Evolutionary conservation across 768 basidiomycete genomes (phyloP).

Genomic region (Suillus americanus): DNA sequence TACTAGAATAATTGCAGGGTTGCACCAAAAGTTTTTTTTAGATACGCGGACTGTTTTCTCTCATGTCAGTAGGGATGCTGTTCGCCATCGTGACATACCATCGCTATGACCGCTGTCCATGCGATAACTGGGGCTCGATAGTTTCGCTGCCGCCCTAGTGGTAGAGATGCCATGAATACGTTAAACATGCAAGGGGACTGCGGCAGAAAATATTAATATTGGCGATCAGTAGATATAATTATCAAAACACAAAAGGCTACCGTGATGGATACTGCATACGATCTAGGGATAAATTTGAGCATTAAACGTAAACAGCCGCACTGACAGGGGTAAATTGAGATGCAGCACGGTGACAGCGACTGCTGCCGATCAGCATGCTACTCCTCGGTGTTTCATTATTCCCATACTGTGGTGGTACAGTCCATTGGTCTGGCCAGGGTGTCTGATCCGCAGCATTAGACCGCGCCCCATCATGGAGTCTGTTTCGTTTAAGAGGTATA

Average conservation of each 20-base stretch:
- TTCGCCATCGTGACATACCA: neutral
- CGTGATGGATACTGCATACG: neutral
- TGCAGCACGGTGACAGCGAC: slow-evolving; percentile 15
- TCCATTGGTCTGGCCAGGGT: neutral
- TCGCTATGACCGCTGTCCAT: neutral
- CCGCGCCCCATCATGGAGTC: neutral
- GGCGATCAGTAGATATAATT: neutral
- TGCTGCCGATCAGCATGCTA: neutral
- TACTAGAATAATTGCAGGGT: neutral
- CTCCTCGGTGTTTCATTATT: slow-evolving; percentile 2
- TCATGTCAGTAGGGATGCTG: neutral
- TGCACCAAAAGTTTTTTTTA: slow-evolving; percentile 1
- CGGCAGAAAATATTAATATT: neutral
- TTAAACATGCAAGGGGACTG: neutral
- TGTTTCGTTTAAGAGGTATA: neutral
- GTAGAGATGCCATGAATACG: neutral
- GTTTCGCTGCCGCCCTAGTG: neutral
- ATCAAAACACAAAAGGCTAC: neutral
- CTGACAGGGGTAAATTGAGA: neutral
- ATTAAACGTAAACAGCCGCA: neutral
- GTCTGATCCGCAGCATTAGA: neutral
- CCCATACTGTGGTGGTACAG: neutral
- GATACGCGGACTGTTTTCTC: neutral
- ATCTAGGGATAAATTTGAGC: neutral
- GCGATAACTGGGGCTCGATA: neutral